Base-by-base conservation (phyloP, 1,284 basidiomycete species). In the Leccinum variabile region DNA sequence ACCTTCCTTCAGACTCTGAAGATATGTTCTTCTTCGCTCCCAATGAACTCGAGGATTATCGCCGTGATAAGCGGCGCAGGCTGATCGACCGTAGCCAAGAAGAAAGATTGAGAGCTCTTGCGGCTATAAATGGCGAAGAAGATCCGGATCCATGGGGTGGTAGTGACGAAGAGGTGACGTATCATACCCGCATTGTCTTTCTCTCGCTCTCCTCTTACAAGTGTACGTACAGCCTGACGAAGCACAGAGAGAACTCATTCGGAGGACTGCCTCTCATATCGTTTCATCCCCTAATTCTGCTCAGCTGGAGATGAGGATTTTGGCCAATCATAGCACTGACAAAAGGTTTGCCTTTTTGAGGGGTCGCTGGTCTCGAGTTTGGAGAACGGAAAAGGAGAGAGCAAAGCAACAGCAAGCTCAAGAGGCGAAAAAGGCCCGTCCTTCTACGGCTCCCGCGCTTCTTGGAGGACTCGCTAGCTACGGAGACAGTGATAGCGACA, bases 301-400 rank as follows among this genome's bases (percentile, higher is more conserved):
- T 0, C 84, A 92, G 64, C 80, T 95, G 14, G 92, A 94, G 75
- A 88, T 93, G 82, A 85, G 92, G n/a, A 95, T 96, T 63, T 78
- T 95, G 5, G 88, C 93, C 5, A 93, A 95, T 68, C 86, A 95
- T 68, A 88, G 91, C 0, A 78, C 72, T 66, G 93, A 87, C 72
- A 79, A 70, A 68, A 80, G 82, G 33, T 95, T 96, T 70, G 84
- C 88, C 0, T 96, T 95, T 72, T 75, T 96, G 41, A 82, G 86
- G 18, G 92, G 92, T 1, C 78, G 89, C 33, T 94, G 89, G 86
- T 79, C 80, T 55, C 74, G 77, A 2, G 79, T 81, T 3, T 95
- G 94, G 93, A 74, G 72, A 41, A 67, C 75, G 2, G 74, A 79
- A 28, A 85, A 85, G 67, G 79, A 75, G 3, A 80, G 79, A 58